Conservation (phyloP, 108 stramenopile species). For the Cyclostephanos tholiformis region DNA sequence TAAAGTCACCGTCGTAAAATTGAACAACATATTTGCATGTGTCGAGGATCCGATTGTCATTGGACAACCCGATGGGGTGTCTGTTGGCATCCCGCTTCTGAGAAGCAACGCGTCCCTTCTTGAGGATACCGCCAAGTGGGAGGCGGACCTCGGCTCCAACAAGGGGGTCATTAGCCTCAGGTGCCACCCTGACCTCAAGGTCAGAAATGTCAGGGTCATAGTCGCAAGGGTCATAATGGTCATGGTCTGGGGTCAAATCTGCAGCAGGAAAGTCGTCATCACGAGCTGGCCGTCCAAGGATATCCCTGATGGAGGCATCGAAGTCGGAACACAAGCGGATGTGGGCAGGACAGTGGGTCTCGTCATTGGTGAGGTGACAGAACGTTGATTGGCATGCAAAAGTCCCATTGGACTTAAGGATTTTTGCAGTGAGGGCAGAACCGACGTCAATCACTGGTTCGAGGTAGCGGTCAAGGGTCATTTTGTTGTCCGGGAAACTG, state of each 20-base stretch:
- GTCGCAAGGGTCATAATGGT: neutral
- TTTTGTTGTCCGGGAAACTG: neutral
- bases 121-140: slow-evolving; percentile 19
- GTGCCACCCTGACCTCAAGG: neutral
- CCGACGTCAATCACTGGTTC: slow-evolving; percentile 27
- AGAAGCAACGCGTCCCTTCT: no score
- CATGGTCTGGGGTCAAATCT: neutral
- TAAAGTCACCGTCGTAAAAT: slow-evolving; percentile 25
- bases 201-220: neutral
- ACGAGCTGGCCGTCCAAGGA: neutral
- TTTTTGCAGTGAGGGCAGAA: slow-evolving; percentile 20
- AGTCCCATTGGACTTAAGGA: slow-evolving; percentile 20
- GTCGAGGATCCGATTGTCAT: slow-evolving; percentile 21
- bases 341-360: neutral
- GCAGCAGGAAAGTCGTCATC: slow-evolving; percentile 9
- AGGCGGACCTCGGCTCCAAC: slow-evolving; percentile 35
- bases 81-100: slow-evolving; percentile 43
- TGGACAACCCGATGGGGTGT: slow-evolving; percentile 23
- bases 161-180: slow-evolving; percentile 22
- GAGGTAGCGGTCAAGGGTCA: slow-evolving; percentile 24
- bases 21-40: slow-evolving; percentile 28
- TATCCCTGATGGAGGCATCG: neutral
- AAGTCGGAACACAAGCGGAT: neutral
- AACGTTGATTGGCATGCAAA: slow-evolving; percentile 3
- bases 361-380: slow-evolving; percentile 1